Percentiles rank a stretch among this genome's conserved stretches.
Evolutionary conservation across 257 asterid species (phyloP).

Genomic region (Capsicum pubescens): DNA sequence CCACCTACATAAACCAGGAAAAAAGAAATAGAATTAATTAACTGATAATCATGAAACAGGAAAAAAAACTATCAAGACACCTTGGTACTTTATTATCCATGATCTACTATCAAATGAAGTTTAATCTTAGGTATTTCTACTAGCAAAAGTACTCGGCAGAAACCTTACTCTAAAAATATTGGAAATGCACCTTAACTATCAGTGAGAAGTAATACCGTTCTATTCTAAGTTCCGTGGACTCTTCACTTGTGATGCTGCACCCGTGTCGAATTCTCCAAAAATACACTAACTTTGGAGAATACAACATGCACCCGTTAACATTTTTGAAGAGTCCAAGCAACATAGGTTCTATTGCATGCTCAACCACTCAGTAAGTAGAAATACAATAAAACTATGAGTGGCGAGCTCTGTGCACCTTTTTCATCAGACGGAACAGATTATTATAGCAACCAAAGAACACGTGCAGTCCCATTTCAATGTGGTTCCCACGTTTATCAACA

Average conservation of each 20-base stretch:
- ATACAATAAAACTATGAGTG: constrained; percentile 26
- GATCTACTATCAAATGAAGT: not conserved
- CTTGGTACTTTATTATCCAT: constrained; percentile 19
- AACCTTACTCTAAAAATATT: not conserved
- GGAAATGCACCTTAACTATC: not conserved
- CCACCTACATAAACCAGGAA: constrained; percentile 60
- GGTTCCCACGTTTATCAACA: constrained; percentile 91
- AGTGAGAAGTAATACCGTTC: constrained; percentile 9
- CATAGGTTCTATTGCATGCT: not conserved
- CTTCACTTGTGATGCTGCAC: no score
- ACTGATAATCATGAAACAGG: not conserved
- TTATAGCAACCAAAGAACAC: constrained; percentile 99
- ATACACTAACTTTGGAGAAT: no score
- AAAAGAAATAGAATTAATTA: constrained; percentile 26
- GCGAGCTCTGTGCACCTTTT: constrained; percentile 62
- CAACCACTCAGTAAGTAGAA: constrained; percentile 10
- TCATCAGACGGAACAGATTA: constrained; percentile 94
- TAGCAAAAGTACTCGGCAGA: not conserved
- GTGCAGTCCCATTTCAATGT: constrained; percentile 97
- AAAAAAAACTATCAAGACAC: not conserved
- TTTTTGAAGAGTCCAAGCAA: no score
- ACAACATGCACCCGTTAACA: no score
- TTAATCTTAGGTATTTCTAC: not conserved
- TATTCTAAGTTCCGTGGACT: no score
- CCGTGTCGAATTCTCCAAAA: no score